Percentiles rank a stretch among this genome's conserved stretches.
Evolutionary conservation across 495 filamentous ascomycete genomes (phyloP).

Genomic region (Parathielavia appendiculata): DNA sequence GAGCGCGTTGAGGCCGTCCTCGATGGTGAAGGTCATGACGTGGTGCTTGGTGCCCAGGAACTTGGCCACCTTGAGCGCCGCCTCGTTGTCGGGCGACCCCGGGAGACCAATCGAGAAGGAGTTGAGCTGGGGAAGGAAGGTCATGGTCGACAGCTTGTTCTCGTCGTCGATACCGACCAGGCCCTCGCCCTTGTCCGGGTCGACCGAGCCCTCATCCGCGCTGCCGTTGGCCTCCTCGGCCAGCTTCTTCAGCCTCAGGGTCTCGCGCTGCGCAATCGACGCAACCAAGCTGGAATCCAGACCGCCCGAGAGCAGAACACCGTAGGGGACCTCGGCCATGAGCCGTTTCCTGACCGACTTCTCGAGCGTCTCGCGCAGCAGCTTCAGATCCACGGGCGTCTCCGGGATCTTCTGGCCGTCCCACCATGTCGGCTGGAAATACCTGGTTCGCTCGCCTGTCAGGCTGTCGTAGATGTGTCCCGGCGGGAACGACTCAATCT

Average conservation of each 20-base stretch:
- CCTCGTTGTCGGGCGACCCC: slow-evolving; percentile 81
- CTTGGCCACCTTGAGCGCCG: slow-evolving; percentile 82
- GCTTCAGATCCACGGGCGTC: slow-evolving; percentile 73
- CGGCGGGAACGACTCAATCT: slow-evolving; percentile 88
- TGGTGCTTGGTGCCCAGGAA: slow-evolving; percentile 97
- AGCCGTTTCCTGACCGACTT: slow-evolving; percentile 89
- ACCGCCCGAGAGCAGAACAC: slow-evolving; percentile 90
- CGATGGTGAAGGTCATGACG: slow-evolving; percentile 93
- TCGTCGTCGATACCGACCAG: slow-evolving; percentile 92
- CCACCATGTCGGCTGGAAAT: slow-evolving; percentile 92
- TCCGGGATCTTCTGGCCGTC: slow-evolving; percentile 72
- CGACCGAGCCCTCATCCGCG: slow-evolving; percentile 37
- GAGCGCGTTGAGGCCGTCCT: slow-evolving; percentile 93
- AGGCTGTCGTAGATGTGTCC: slow-evolving; percentile 93
- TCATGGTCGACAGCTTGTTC: slow-evolving; percentile 83
- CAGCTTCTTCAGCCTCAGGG: slow-evolving; percentile 62
- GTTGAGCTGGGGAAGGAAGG: slow-evolving; percentile 87
- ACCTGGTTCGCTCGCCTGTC: slow-evolving; percentile 72
- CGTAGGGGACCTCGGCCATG: slow-evolving; percentile 98
- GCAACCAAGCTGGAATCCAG: slow-evolving; percentile 94
- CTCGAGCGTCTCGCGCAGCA: slow-evolving; percentile 75
- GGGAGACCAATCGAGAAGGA: slow-evolving; percentile 97
- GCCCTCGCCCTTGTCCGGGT: slow-evolving; percentile 53
- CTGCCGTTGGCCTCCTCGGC: slow-evolving; percentile 43
- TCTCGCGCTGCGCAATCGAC: slow-evolving; percentile 91